Evolutionary conservation across 345 rosid species (phyloP).

Genomic region (Salix dunnii): DNA sequence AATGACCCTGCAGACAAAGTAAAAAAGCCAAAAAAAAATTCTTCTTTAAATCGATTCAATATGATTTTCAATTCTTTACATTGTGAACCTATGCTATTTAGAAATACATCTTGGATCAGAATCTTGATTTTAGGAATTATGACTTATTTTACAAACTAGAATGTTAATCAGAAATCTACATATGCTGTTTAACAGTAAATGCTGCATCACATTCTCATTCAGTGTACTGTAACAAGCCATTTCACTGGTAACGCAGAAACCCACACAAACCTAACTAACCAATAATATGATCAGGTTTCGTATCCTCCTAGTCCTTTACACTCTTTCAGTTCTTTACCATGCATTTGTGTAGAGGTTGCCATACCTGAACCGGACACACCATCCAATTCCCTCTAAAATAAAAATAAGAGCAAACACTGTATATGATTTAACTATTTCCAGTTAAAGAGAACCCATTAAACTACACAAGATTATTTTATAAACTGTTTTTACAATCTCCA

Average conservation of each 20-base stretch:
- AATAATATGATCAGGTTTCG: neutral
- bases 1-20: neutral
- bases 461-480: neutral
- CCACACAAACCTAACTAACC: neutral
- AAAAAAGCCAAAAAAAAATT: neutral
- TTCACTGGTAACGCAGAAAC: neutral
- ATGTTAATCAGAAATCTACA: neutral
- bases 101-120: neutral
- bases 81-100: neutral
- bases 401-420: neutral
- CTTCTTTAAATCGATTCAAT: neutral
- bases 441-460: neutral
- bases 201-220: neutral
- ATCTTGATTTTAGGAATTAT: neutral
- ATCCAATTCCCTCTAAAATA: neutral
- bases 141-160: neutral
- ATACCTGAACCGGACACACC: neutral
- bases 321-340: neutral
- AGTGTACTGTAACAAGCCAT: neutral
- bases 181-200: neutral
- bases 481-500: neutral
- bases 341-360: neutral
- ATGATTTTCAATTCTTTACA: neutral
- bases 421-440: neutral
- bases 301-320: neutral